Conservation (phyloP, 306 rosid genomes). For the Acmispon strigosus region DNA sequence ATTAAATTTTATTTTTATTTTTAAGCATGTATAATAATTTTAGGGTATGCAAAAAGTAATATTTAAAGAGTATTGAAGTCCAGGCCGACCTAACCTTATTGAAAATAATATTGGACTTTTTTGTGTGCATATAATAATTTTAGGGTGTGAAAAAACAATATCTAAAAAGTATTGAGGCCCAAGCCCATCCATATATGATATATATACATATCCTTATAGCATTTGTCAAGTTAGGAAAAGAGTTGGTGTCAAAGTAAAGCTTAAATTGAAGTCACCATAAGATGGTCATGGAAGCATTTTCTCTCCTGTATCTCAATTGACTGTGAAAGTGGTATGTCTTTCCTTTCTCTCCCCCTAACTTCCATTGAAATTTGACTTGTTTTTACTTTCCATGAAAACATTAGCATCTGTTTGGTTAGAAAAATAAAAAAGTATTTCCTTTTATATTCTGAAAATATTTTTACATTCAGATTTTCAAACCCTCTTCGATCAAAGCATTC, state of each 20-base stretch:
- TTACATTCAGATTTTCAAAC: neutral
- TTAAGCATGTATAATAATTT: no score
- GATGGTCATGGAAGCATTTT: neutral
- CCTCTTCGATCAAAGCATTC: neutral
- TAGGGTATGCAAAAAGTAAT: no score
- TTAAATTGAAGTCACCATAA: conserved; percentile 15
- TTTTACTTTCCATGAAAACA: neutral
- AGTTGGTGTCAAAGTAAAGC: neutral
- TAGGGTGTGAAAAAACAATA: no score
- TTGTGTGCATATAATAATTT: no score
- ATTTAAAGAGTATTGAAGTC: no score
- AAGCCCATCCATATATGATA: no score
- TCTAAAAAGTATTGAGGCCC: no score
- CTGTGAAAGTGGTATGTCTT: conserved; percentile 22
- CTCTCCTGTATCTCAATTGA: neutral
- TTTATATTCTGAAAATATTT: conserved; percentile 5
- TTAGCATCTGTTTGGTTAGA: neutral
- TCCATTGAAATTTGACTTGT: no score
- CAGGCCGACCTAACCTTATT: no score
- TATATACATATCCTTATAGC: neutral
- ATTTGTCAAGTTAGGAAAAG: neutral
- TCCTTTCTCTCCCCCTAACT: neutral
- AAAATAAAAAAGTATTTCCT: neutral
- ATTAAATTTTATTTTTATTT: no score
- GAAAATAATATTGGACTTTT: no score